Base-by-base conservation (phyloP, 1,284 basidiomycete species). In the Pascua guehoae region DNA sequence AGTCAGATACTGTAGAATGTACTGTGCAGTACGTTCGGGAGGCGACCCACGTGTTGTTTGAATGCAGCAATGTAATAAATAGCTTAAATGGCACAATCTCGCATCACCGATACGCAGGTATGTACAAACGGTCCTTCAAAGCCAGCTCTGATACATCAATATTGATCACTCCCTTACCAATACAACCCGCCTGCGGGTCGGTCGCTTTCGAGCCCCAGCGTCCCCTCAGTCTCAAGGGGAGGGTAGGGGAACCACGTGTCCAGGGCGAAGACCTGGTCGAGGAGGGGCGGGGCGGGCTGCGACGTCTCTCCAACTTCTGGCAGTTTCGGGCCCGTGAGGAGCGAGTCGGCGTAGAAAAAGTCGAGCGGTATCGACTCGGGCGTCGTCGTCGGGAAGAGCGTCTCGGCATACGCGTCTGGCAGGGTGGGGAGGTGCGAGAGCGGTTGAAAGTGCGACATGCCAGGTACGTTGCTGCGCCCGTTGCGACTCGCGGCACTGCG, bases 181-280 rank as follows among this genome's bases (percentile, higher is more conserved):
- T 32, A 32, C 24, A 32, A 32, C 4, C 24, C 24, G 24, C 24
- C 24, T 32, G 24, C 24, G 24, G 24, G 24, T 32, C 24, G 24
- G 24, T 18, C 43, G 11, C 12, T 9, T 11, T 44, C 43, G 11
- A 44, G 8, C 11, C 43, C 43, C 16, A 32, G 17, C 44, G 11
- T 7, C 18, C 18, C 44, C 18, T 32, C 24, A 32, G 7, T 16
- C 41, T 51, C 71, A 8, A 73, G 62, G 0, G 71, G 66, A 5
- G 72, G 72, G 49, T 70, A 74, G 0, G 70, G 68, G 60, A 71
- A 74, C 70, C 68, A 71, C 12, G 61, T 41, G 49, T 74, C 70
- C 24, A 70, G 48, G 43, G 54, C 61, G 53, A 65, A 66, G 15
- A 32, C 40, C 41, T 60, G 63, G 16, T 67, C 64, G 24, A 41